Evolutionary conservation across 176 grass and related monocot genomes (phyloP).

Genomic region (Zea luxurians): DNA sequence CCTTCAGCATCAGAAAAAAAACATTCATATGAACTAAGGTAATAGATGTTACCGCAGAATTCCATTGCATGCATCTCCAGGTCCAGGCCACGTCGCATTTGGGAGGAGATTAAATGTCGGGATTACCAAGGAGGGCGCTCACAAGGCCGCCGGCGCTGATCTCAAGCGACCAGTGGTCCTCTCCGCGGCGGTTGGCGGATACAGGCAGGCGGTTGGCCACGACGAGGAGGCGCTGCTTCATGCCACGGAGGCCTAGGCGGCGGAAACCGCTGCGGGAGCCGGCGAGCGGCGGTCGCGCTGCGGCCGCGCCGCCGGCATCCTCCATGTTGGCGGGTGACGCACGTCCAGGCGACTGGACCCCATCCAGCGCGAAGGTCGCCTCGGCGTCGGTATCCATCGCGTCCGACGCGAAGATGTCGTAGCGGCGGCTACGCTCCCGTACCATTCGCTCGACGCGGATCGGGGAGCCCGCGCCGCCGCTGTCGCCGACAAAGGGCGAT

Average conservation of each 20-base stretch:
- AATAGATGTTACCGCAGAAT: not conserved
- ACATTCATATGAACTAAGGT: not conserved
- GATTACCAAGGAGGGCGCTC: constrained; percentile 87
- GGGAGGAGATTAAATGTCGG: constrained; percentile 22
- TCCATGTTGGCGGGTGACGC: constrained; percentile 37
- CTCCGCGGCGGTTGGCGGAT: constrained; percentile 81
- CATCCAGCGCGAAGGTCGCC: not conserved
- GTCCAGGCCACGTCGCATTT: constrained; percentile 20
- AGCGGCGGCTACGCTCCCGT: constrained; percentile 35
- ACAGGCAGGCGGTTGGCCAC: constrained; percentile 95
- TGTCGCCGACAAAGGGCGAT: constrained; percentile 39
- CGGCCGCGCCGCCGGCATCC: constrained; percentile 24
- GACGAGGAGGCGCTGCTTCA: constrained; percentile 96
- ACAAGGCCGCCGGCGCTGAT: constrained; percentile 95
- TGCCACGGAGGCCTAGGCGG: constrained; percentile 58
- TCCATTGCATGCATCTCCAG: constrained; percentile 27
- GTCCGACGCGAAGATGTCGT: constrained; percentile 38
- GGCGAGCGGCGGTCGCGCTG: constrained; percentile 39
- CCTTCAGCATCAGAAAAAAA: constrained; percentile 39
- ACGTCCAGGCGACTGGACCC: not conserved
- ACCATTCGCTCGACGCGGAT: constrained; percentile 36
- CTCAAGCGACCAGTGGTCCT: constrained; percentile 93
- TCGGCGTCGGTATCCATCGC: constrained; percentile 42
- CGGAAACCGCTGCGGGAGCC: constrained; percentile 47
- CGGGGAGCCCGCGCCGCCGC: constrained; percentile 31